Conservation (phyloP, 257 asterid genomes). For the Solanum okadae region DNA sequence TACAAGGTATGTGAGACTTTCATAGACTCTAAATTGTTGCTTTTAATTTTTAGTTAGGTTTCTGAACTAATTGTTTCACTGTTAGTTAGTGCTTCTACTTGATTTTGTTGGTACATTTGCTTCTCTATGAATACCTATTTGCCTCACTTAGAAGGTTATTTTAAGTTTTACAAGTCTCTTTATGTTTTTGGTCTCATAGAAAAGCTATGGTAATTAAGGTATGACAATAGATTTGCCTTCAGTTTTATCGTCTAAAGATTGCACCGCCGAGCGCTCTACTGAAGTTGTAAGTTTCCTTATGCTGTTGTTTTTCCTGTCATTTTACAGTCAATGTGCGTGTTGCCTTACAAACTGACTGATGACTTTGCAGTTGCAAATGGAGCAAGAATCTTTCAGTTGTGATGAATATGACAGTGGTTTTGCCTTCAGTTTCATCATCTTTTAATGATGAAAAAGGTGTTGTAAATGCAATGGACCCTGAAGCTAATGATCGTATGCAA, state of each 20-base stretch:
- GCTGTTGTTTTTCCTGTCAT: too few relatives aligned
- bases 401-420: constrained; percentile 29
- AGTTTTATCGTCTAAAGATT: too few relatives aligned
- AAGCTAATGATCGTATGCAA: constrained; percentile 22
- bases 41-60: too few relatives aligned
- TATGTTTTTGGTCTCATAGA: not conserved
- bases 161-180: not conserved
- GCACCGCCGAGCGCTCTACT: too few relatives aligned
- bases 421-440: not conserved
- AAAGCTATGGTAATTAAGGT: not conserved
- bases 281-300: not conserved
- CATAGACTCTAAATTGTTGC: too few relatives aligned
- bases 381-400: constrained; percentile 33
- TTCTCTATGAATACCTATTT: not conserved
- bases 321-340: too few relatives aligned
- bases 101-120: too few relatives aligned
- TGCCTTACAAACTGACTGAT: too few relatives aligned
- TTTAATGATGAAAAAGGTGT: constrained; percentile 13
- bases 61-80: too few relatives aligned
- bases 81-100: too few relatives aligned
- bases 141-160: not conserved
- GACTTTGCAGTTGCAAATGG: constrained; percentile 1
- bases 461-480: constrained; percentile 1
- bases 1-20: too few relatives aligned
- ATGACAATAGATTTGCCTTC: not conserved